Evolutionary conservation across 768 basidiomycete genomes (phyloP).

Genomic region (Podaxis rugospora): DNA sequence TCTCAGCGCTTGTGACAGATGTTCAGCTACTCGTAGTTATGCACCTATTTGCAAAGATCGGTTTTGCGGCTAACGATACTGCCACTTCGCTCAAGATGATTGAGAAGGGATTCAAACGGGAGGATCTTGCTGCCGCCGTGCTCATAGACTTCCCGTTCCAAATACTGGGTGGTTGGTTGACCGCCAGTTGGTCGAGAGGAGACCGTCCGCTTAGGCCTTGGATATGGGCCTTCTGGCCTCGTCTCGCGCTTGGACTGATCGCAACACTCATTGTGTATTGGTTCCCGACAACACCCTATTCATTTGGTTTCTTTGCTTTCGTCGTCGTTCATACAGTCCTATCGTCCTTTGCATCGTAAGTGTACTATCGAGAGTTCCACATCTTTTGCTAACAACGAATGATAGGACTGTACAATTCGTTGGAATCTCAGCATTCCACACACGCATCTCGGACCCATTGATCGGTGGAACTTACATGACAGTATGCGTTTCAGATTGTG

Average conservation of each 20-base stretch:
- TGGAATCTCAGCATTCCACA: slow-evolving; percentile 98
- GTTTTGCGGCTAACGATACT: slow-evolving; percentile 92
- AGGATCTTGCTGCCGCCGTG: slow-evolving; percentile 93
- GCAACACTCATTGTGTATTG: slow-evolving; percentile 75
- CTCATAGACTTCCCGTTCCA: slow-evolving; percentile 98
- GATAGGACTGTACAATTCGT: slow-evolving; percentile 96
- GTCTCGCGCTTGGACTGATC: slow-evolving; percentile 67
- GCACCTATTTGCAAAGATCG: slow-evolving; percentile 90
- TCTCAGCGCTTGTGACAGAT: slow-evolving; percentile 45
- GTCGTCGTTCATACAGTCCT: slow-evolving; percentile 79
- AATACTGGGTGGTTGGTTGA: slow-evolving; percentile 90
- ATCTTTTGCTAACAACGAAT: neutral
- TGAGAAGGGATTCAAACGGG: slow-evolving; percentile 93
- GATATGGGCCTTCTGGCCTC: slow-evolving; percentile 89
- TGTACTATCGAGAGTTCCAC: slow-evolving; percentile 8
- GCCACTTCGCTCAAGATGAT: slow-evolving; percentile 90
- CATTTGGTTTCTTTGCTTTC: slow-evolving; percentile 72
- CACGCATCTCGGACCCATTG: slow-evolving; percentile 89
- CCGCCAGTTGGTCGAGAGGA: slow-evolving; percentile 87
- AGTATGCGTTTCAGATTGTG: slow-evolving; percentile 39
- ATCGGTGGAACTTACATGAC: slow-evolving; percentile 99
- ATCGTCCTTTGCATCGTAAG: slow-evolving; percentile 82
- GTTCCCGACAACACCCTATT: slow-evolving; percentile 78
- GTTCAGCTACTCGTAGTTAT: slow-evolving; percentile 83
- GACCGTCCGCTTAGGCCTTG: slow-evolving; percentile 79